phyloP scores from a whole-genome alignment of 768 basidiomycete species.

The Tricholoma bakamatsutake region DNA sequence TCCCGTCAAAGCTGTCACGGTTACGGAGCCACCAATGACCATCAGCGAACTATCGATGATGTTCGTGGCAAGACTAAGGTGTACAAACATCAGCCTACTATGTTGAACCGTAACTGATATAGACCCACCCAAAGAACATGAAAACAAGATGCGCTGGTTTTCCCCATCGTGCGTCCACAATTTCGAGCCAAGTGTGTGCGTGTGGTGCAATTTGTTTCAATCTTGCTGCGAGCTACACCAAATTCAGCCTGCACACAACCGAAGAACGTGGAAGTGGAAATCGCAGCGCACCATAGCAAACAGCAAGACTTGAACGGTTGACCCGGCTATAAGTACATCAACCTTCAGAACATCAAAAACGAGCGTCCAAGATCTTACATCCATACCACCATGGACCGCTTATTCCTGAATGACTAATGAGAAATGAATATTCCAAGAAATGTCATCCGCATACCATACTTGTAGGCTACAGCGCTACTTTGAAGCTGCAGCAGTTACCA shows the following conservation, averaged over 20 bases:
- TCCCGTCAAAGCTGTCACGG: conserved; percentile 82
- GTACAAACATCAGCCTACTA: background rate
- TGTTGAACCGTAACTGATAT: background rate
- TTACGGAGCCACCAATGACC: conserved; percentile 77
- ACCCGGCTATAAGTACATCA: conserved; percentile 41
- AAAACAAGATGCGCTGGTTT: conserved; percentile 73
- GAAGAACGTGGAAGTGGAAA: background rate
- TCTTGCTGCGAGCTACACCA: conserved; percentile 74
- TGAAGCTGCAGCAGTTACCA: conserved; percentile 40
- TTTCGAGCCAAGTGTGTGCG: conserved; percentile 86
- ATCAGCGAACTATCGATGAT: conserved; percentile 85
- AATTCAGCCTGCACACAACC: background rate
- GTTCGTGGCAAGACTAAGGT: conserved; percentile 71
- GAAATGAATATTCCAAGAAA: background rate
- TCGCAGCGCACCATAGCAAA: conserved; percentile 63
- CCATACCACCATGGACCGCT: conserved; percentile 87
- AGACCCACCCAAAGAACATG: conserved; percentile 74
- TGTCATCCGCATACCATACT: conserved; percentile 60
- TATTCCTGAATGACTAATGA: background rate
- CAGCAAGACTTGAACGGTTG: conserved; percentile 80
- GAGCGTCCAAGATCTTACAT: conserved; percentile 11
- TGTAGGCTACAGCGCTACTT: conserved; percentile 81
- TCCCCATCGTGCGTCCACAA: conserved; percentile 80
- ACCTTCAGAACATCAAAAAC: background rate
- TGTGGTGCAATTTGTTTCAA: conserved; percentile 88